Percentiles rank a stretch among this genome's conserved stretches.
Evolutionary conservation across 495 filamentous ascomycete genomes (phyloP).

Genomic region (Aspergillus campestris): DNA sequence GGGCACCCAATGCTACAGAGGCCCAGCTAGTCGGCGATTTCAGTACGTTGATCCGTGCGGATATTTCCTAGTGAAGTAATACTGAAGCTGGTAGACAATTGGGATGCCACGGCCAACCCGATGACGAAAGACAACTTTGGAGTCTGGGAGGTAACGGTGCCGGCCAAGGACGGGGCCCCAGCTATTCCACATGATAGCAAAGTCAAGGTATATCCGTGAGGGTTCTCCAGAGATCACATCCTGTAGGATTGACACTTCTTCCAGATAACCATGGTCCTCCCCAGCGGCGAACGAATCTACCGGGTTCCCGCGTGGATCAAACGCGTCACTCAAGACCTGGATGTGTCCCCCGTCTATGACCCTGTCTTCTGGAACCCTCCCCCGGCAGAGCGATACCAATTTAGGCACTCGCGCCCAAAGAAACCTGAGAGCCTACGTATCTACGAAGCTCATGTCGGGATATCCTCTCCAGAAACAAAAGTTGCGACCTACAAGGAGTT

Average conservation of each 20-base stretch:
- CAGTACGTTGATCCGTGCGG: conserved; percentile 49
- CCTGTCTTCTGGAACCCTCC: conserved; percentile 97
- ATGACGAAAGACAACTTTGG: conserved; percentile 83
- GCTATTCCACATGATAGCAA: conserved; percentile 90
- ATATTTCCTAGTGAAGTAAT: conserved; percentile 8
- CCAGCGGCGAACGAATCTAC: conserved; percentile 71
- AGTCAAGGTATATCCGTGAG: conserved; percentile 59
- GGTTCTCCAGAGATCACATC: background rate
- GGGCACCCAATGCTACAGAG: conserved; percentile 80
- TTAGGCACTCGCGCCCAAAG: conserved; percentile 73
- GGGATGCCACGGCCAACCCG: conserved; percentile 71
- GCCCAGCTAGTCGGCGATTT: conserved; percentile 94
- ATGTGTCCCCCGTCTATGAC: conserved; percentile 83
- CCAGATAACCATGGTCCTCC: conserved; percentile 79
- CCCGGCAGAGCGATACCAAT: conserved; percentile 59
- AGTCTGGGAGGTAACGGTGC: conserved; percentile 77
- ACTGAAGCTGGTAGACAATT: conserved; percentile 60
- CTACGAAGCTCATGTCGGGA: conserved; percentile 97
- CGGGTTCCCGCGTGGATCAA: conserved; percentile 94
- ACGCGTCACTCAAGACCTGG: conserved; percentile 87
- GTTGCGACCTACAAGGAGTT: conserved; percentile 97
- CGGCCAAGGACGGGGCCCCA: conserved; percentile 62
- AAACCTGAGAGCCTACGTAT: conserved; percentile 82
- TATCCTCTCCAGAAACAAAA: conserved; percentile 81
- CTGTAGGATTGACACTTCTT: conserved; percentile 13